These are phyloP conservation scores for Phytophthora palmivora DNA, from an alignment of 352 stramenopile species.

Conservation along the genomic window DNA sequence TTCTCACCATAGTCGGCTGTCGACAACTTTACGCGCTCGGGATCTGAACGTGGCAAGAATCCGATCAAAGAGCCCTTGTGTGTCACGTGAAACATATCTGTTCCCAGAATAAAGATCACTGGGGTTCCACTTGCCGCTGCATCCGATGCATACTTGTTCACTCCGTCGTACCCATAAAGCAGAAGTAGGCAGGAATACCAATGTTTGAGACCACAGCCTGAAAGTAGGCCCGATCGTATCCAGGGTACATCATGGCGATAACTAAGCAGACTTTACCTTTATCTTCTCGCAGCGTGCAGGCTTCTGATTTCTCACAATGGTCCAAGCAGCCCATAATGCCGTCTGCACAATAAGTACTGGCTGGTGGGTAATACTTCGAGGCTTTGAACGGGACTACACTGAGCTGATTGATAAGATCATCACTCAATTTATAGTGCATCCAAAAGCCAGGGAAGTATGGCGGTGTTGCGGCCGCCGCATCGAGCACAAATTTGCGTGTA, in stretches of 20 bases:
- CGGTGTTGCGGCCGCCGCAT: constrained; percentile 11
- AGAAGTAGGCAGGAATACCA: constrained; percentile 62
- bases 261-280: constrained; percentile 42
- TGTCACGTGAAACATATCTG: constrained; percentile 50
- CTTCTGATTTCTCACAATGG: constrained; percentile 46
- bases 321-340: constrained; percentile 50
- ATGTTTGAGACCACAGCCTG: constrained; percentile 53
- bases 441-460: constrained; percentile 35
- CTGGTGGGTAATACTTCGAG: constrained; percentile 41
- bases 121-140: no score
- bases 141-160: no score
- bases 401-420: constrained; percentile 47
- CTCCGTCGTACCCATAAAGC: constrained; percentile 51
- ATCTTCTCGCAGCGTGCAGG: constrained; percentile 45
- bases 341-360: constrained; percentile 27
- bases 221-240: constrained; percentile 56
- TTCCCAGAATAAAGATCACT: no score
- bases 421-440: no score
- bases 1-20: constrained; percentile 48
- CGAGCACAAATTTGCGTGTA: constrained; percentile 36
- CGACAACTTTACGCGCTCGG: constrained; percentile 37
- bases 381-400: constrained; percentile 26
- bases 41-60: constrained; percentile 45
- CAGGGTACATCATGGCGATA: constrained; percentile 50
- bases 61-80: constrained; percentile 45